Percentiles rank a stretch among this genome's conserved stretches.
Evolutionary conservation across 2,329 filamentous ascomycete genomes (phyloP).

Genomic region (Penicillium olsonii): DNA sequence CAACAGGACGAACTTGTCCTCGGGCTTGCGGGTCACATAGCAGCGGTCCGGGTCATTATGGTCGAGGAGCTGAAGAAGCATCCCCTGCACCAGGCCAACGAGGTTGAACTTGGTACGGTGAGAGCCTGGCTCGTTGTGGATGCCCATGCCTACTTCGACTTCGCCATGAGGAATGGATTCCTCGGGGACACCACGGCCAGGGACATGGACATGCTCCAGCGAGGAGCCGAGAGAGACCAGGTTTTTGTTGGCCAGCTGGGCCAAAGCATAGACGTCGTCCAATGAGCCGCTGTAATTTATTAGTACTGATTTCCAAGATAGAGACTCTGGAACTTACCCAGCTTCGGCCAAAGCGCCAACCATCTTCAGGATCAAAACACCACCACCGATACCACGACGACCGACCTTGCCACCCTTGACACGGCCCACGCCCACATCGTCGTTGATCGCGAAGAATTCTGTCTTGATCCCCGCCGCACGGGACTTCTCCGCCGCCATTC

Average conservation of each 20-base stretch:
- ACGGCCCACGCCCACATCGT: constrained; percentile 87
- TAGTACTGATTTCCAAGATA: neutral
- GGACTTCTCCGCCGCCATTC: constrained; percentile 90
- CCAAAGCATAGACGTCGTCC: constrained; percentile 71
- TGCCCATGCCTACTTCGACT: constrained; percentile 72
- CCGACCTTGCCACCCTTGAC: constrained; percentile 87
- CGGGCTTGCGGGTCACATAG: constrained; percentile 59
- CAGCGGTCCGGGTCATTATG: constrained; percentile 63
- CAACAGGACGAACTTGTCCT: constrained; percentile 63
- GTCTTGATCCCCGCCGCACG: constrained; percentile 73
- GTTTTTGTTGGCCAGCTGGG: constrained; percentile 71
- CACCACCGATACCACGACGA: constrained; percentile 84
- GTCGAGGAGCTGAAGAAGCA: constrained; percentile 67
- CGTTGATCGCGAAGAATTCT: constrained; percentile 88
- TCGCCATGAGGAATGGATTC: constrained; percentile 56
- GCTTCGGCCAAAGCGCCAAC: constrained; percentile 77
- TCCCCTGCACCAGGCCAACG: constrained; percentile 56
- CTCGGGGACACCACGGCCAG: constrained; percentile 65
- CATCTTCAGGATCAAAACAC: constrained; percentile 89
- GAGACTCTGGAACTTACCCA: constrained; percentile 59
- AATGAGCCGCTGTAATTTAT: constrained; percentile 50
- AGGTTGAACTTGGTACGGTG: constrained; percentile 53
- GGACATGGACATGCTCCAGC: constrained; percentile 89
- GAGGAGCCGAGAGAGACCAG: constrained; percentile 83
- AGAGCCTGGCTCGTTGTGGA: constrained; percentile 66